Base-by-base conservation (phyloP, 2,329 filamentous ascomycete species). In the Fonsecaea nubica region DNA sequence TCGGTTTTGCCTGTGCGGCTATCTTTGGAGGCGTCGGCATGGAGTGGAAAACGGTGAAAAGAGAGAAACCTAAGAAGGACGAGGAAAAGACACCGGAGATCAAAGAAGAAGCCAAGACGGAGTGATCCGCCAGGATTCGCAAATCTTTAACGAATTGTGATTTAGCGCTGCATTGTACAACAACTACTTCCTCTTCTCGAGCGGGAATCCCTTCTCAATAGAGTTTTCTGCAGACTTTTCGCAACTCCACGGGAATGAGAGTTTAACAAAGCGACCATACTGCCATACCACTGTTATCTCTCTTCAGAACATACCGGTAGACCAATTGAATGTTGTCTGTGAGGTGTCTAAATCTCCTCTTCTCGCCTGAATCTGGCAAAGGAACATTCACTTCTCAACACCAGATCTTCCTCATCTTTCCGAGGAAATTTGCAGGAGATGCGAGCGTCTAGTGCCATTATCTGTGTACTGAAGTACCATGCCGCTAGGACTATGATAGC, bases 31-130 rank as follows among this genome's bases (percentile, higher is more conserved):
- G 72, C 54, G 48, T 73, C 10, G 60, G 67, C 53, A 64, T 74
- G 15, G 74, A 76, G 59, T 75, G 74, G 73, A 69, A 72, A 18
- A 72, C 70, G 1, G 69, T 75, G 9, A 75, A 75, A 66, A 65
- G 71, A 65, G 74, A 30, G 6, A 42, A 61, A 50, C 10, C 45
- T 8, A 54, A 61, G 35, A 38, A 35, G 48, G 58, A 61, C 13
- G 36, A 61, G 36, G 48, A 54, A 50, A 53, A 18, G 18, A 13
- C 10, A 36, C 18, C 32, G 33, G 21, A 42, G 13, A 30, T 38
- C 12, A 36, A 42, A 7, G 55, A 58, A 38, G 55, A 58, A 38
- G 3, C 15, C 7, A 61, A 53, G 48, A n/a, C 58, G 3, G 48
- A 61, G 9, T 52, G 35, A 61, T 32, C 9, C 9, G 4, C 21